Base-by-base conservation (phyloP, 352 stramenopile species). In the Phytophthora macrochlamydospora region DNA sequence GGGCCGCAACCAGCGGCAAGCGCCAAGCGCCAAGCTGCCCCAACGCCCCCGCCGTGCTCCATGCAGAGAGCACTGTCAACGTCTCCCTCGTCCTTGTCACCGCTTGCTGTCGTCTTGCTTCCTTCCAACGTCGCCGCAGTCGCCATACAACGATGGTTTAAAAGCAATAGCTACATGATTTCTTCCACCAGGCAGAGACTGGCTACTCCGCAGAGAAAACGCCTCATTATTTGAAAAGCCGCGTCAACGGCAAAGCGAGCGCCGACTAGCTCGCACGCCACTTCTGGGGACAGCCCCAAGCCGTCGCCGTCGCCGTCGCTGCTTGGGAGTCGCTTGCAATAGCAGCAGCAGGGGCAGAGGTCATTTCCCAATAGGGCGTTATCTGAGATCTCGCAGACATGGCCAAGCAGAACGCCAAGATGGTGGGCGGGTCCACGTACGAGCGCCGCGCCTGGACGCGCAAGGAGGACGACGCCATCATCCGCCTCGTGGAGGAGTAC, bases 391-490 rank as follows among this genome's bases (percentile, higher is more conserved):
- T 40, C 6, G 35, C 18, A 24, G 18, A 24, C 7, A 92, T 90
- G 84, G 75, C 76, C 24, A 94, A 92, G 64, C 64, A 85, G 13
- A 50, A 59, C 31, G 59, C 61, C 38, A 92, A 94, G 51, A 71
- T 24, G 63, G 60, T 29, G 13, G 43, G 12, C 6, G 82, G 83
- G 8, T 91, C 84, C 6, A 90, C 84, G 29, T 94, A 94, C 76
- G 87, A 95, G 60, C 85, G 87, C 30, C 82, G 87, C 32, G 87
- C 87, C 18, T 95, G 87, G 87, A 95, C 87, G 43, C 83, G 87
- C 49, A 92, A 95, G 55, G 87, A 95, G 62, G 87, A 95, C 65
- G 87, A 95, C 50, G 81, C 83, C 6, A 95, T 95, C 64, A 91
- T 93, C 51, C 83, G 85, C 11, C 75, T 95, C 44, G 87, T 95